Percentiles rank a stretch among this genome's conserved stretches.
Conservation (phyloP, 2,329 filamentous ascomycete genomes). For the Fusarium nurragi region DNA sequence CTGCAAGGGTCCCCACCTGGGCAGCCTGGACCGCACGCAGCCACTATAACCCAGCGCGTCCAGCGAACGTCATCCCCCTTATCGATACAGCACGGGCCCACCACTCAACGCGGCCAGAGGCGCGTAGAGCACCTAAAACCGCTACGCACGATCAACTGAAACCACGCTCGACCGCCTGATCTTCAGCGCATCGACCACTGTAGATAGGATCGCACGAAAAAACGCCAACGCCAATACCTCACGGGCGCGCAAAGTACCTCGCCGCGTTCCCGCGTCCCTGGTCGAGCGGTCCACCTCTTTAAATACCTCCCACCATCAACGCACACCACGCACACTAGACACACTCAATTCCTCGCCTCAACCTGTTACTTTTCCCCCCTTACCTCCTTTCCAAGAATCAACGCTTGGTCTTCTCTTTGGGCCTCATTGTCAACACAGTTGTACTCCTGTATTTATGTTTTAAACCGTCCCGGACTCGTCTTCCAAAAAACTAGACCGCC, state of each 20-base stretch:
- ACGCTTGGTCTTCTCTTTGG: constrained; percentile 18
- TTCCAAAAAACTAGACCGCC: constrained; percentile 25
- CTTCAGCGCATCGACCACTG: constrained; percentile 9
- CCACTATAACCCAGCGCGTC: constrained; percentile 33
- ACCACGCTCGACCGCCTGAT: background rate
- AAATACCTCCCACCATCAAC: constrained; percentile 38
- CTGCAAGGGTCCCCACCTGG: constrained; percentile 32
- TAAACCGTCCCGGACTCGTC: background rate
- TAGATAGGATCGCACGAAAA: constrained; percentile 24
- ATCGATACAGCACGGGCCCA: constrained; percentile 22
- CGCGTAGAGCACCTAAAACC: constrained; percentile 32
- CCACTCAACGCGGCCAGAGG: constrained; percentile 31
- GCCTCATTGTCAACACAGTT: background rate
- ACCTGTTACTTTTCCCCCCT: background rate
- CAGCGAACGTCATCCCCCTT: constrained; percentile 27
- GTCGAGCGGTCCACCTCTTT: constrained; percentile 28
- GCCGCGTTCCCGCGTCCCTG: constrained; percentile 30
- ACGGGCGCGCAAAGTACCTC: constrained; percentile 20
- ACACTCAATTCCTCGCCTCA: constrained; percentile 6
- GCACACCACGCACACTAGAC: constrained; percentile 33
- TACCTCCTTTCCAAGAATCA: background rate
- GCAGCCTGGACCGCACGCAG: constrained; percentile 16
- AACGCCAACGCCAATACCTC: constrained; percentile 28
- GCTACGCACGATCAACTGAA: constrained; percentile 10
- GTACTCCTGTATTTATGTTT: background rate